Conservation (phyloP, 345 rosid genomes). For the Carallia brachiata region DNA sequence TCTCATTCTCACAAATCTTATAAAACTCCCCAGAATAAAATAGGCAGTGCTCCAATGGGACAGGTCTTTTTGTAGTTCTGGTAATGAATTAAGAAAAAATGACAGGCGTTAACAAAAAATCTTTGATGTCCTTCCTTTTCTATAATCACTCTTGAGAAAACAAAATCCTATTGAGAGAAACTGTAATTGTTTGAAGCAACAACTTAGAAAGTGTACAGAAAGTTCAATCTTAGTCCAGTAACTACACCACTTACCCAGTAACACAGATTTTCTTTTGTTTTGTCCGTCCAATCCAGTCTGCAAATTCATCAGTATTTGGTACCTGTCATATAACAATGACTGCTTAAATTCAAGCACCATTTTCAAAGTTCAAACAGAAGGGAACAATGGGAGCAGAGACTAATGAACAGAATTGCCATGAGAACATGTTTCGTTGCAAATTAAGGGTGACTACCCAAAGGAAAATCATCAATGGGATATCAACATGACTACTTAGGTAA, state of each 20-base stretch:
- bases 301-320: slow-evolving; percentile 90
- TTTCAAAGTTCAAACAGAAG: slow-evolving; percentile 6
- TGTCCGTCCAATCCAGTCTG: slow-evolving; percentile 96
- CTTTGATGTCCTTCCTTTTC: not conserved
- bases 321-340: slow-evolving; percentile 46
- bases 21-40: slow-evolving; percentile 86
- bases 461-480: no score
- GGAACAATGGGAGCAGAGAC: not conserved
- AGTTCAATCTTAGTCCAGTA: slow-evolving; percentile 11
- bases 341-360: slow-evolving; percentile 7
- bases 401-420: not conserved
- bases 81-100: slow-evolving; percentile 13
- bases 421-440: not conserved
- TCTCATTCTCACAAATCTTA: slow-evolving; percentile 76
- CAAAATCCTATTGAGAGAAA: not conserved
- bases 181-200: not conserved
- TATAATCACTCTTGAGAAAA: not conserved
- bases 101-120: slow-evolving; percentile 8
- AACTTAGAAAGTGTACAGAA: not conserved
- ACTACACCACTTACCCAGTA: slow-evolving; percentile 65
- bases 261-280: slow-evolving; percentile 89
- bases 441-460: not conserved
- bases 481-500: no score
- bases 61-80: slow-evolving; percentile 96
- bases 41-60: slow-evolving; percentile 91